phyloP scores from a whole-genome alignment of 148 eudicot genomes.

The Rheum nobile region DNA sequence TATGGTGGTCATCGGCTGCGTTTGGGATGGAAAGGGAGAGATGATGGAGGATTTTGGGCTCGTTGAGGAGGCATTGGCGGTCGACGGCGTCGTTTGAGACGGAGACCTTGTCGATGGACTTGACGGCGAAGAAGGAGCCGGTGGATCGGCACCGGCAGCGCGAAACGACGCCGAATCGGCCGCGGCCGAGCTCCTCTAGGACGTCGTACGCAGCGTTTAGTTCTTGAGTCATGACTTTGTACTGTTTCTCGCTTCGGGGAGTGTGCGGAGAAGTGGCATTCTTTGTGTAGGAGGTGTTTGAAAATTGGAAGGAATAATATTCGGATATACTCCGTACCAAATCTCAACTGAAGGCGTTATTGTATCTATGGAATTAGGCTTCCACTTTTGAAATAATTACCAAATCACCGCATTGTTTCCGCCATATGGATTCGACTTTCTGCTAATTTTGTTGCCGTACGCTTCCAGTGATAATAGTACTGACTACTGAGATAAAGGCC shows the following conservation, averaged over 20 bases:
- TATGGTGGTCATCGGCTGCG: constrained; percentile 19
- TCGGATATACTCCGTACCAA: not conserved
- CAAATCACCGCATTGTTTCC: not conserved
- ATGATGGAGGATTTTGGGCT: constrained; percentile 30
- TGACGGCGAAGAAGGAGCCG: constrained; percentile 32
- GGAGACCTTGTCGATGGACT: constrained; percentile 34
- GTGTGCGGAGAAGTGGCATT: too few relatives aligned
- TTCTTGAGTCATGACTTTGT: constrained; percentile 29
- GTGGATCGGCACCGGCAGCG: constrained; percentile 32
- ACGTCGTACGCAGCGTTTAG: constrained; percentile 32
- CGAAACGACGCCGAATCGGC: constrained; percentile 49
- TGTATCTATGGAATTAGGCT: too few relatives aligned
- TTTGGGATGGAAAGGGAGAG: constrained; percentile 13
- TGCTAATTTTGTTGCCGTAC: not conserved
- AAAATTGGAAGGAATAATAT: too few relatives aligned
- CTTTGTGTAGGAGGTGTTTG: too few relatives aligned
- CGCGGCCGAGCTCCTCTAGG: constrained; percentile 54
- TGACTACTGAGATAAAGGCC: too few relatives aligned
- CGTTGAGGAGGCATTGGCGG: constrained; percentile 30
- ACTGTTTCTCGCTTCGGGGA: too few relatives aligned
- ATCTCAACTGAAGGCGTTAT: not conserved
- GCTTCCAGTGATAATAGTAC: not conserved
- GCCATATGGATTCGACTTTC: not conserved
- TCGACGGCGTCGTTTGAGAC: constrained; percentile 36
- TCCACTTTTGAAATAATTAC: not conserved